Base-by-base conservation (phyloP, 1,139 yeast genomes). In the Geotrichum restrictum region DNA sequence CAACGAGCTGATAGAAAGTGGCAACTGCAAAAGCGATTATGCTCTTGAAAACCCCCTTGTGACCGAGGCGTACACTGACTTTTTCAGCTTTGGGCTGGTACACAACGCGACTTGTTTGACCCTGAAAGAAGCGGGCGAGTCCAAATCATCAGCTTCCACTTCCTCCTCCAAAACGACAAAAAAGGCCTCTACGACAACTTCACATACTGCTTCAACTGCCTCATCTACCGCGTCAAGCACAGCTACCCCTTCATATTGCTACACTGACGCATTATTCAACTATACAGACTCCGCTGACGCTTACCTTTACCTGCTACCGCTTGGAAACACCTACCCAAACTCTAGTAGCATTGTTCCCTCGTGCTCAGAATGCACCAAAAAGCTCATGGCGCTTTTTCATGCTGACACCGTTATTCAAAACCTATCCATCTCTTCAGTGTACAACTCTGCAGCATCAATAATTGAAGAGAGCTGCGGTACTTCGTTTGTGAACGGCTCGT, bases 241-340 rank as follows among this genome's bases (percentile, higher is more conserved):
- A 19, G 32, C 31, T 48, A 42, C 34, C 13, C 14, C 36, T 19
- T 33, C 52, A 11, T 65, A 62, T 57, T 67, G 71, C 58, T 67
- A 66, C 55, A 59, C 65, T 10, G 62, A 65, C 45, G 62, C 69
- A 0, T 56, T 65, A 22, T 64, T 57, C 49, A 60, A 62, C 46
- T 43, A 54, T 19, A 53, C 53, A 33, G 55, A 59, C 32, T 41
- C 59, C 3, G 56, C 56, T n/a, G 69, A 67, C 48, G 65, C 67
- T n/a, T 66, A 62, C 49, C 59, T 67, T 37, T 67, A 66, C 49
- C 60, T 62, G 22, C 56, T 67, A 44, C 69, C 70, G 7, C 58
- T 66, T 18, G 71, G 68, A 6, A 57, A 56, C 13, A 44, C 57
- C 3, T 60, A 58, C 44, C 69, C 70, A 56, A 56, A 36, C 47